Evolutionary conservation across 495 filamentous ascomycete genomes (phyloP), one percentile per base, ranked within the genome.

Genomic region (Penicillium coprophilum): DNA sequence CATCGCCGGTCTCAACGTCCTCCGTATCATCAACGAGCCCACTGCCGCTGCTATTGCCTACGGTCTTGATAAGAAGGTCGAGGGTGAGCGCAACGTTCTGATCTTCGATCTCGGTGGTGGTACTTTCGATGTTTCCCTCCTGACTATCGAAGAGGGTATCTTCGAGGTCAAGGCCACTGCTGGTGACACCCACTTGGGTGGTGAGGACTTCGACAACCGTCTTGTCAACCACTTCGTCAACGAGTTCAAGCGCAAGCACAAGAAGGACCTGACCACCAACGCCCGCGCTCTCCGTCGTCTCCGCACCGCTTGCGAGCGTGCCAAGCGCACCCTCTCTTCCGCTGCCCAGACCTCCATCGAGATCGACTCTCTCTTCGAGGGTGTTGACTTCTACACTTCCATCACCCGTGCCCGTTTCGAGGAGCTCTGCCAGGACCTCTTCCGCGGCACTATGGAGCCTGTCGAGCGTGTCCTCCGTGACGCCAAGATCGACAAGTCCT

Each of bases 391-490:
- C 84, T 95, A 96, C 82, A 91, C 92, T 66, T 92, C 91, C 71
- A 96, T 98, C 82, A 98, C 95, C 72, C 94, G 94, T 87, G 95
- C 95, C 68, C 89, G 92, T 80, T 98, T 98, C 80, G 94, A 98
- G 82, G 95, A 97, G 75, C 85, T 98, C 49, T 96, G 95, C 86
- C 88, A 94, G 78, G 87, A 96, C 74, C 90, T 95, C 65, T 97
- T 98, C 85, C 86, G 89, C 65, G 88, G 87, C 66, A 97, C 94
- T 71, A 88, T 98, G 79, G 91, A 97, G 75, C 94, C 94, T 57
- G 94, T 98, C 65, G 95, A 96, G 78, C 94, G 96, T 83, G 93
- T 97, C 63, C 88, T 98, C 69, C 92, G 95, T 80, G 94, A 98
- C 70, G 88, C 95, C 69, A 89, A 84, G 77, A 87, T 96, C 56